Evolutionary conservation across 345 rosid species (phyloP), one percentile per base, ranked within the genome.

Genomic region (Populus nigra): DNA sequence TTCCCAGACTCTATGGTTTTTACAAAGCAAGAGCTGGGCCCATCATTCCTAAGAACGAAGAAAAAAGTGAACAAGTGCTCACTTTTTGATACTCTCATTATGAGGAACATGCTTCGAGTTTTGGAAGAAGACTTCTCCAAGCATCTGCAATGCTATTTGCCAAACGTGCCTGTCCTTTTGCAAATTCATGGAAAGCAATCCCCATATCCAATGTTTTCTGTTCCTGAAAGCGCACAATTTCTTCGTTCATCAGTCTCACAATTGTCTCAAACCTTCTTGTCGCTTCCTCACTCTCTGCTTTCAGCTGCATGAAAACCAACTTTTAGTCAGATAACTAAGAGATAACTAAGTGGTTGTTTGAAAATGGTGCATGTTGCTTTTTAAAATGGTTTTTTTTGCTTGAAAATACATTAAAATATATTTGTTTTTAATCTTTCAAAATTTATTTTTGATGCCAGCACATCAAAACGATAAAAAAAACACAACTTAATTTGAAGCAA

Each of bases 111-210:
- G 95, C 88, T 86, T 96, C 99, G 22, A 93, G 93, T 85, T 91
- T 96, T 17, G 97, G 97, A 77, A 96, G 97, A 81, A 96, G 98
- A 83, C 94, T 83, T 87, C 97, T 87, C 99, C 99, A 96, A 4
- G 98, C 95, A 79, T 92, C 99, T 0, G 98, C 98, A 6, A 92
- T 78, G 68, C 85, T 85, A 73, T 79, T 94, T 10, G 99, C 98
- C 79, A 96, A 84, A 16, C 90, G 97, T 20, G 97, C 92, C 86
- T 96, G 99, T 75, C 99, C 99, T 84, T 87, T 89, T 0, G 98
- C 95, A 83, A 96, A 94, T 78, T 94, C 92, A 65, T 96, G 97
- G 85, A 94, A 96, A 3, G 93, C 98, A 0, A 91, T 81, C 68
- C 97, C 95, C 91, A 93, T 92, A 59, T 96, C 99, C 74, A 74